Conservation (phyloP, 305 asterid genomes). For the Fraxinus greggii region DNA sequence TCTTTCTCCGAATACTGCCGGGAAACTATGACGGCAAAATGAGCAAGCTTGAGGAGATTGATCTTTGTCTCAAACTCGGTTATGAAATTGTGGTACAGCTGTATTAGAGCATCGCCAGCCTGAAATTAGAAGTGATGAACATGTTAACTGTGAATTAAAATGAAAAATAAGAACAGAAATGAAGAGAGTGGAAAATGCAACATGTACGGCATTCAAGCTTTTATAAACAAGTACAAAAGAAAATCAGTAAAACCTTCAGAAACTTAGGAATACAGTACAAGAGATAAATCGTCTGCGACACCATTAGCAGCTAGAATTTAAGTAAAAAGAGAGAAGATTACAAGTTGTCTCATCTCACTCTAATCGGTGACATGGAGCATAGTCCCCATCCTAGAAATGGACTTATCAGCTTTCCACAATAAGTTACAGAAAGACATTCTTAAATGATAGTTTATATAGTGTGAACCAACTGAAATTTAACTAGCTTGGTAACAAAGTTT, state of each 20-base stretch:
- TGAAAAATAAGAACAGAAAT: not conserved
- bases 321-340: not conserved
- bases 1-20: conserved; percentile 76
- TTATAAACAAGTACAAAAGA: not conserved
- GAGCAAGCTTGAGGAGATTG: conserved; percentile 96
- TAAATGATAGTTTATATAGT: not conserved
- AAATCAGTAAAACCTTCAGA: conserved; percentile 1
- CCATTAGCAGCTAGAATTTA: not conserved
- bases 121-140: conserved; percentile 31
- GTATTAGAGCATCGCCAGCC: conserved; percentile 90
- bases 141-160: conserved; percentile 21
- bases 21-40: conserved; percentile 84
- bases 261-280: not conserved
- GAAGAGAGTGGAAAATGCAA: not conserved
- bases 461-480: not conserved
- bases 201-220: not conserved
- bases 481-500: not conserved
- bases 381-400: not conserved
- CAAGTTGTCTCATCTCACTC: not conserved
- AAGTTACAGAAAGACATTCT: not conserved
- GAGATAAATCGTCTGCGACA: not conserved
- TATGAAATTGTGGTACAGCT: conserved; percentile 87
- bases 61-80: conserved; percentile 94
- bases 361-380: not conserved
- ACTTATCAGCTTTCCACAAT: not conserved